Evolutionary conservation across 108 stramenopile genomes (phyloP).

Genomic region (Cyclotella sp.): DNA sequence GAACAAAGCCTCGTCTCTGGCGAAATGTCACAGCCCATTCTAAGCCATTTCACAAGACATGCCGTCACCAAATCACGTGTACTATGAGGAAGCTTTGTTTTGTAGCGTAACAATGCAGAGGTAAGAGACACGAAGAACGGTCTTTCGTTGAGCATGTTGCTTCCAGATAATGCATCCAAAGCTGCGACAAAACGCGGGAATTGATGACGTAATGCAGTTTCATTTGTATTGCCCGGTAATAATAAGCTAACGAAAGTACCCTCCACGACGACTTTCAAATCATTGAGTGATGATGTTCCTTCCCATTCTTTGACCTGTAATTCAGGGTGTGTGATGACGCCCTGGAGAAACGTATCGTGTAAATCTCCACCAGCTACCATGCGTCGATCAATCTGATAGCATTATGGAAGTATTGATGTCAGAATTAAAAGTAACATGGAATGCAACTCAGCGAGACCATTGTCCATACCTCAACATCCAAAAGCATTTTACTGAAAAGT

Average conservation of each 20-base stretch:
- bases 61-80: conserved; percentile 73
- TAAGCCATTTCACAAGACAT: conserved; percentile 72
- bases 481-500: conserved; percentile 63
- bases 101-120: conserved; percentile 76
- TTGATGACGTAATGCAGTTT: conserved; percentile 65
- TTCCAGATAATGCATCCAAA: conserved; percentile 54
- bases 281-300: conserved; percentile 54
- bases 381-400: conserved; percentile 60
- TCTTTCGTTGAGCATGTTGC: conserved; percentile 65
- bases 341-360: conserved; percentile 54
- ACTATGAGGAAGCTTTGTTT: conserved; percentile 67
- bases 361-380: conserved; percentile 72
- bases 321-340: conserved; percentile 30
- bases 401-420: neutral
- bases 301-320: conserved; percentile 37
- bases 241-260: conserved; percentile 72
- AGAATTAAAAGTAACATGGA: neutral
- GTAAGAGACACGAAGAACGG: conserved; percentile 75
- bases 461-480: conserved; percentile 58
- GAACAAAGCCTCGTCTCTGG: conserved; percentile 31
- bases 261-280: conserved; percentile 65
- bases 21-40: conserved; percentile 23
- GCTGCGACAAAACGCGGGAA: conserved; percentile 74
- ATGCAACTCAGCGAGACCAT: neutral
- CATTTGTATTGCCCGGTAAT: conserved; percentile 78